Conservation (phyloP, 208 protist genomes). For the Leptomonas seymouri region DNA sequence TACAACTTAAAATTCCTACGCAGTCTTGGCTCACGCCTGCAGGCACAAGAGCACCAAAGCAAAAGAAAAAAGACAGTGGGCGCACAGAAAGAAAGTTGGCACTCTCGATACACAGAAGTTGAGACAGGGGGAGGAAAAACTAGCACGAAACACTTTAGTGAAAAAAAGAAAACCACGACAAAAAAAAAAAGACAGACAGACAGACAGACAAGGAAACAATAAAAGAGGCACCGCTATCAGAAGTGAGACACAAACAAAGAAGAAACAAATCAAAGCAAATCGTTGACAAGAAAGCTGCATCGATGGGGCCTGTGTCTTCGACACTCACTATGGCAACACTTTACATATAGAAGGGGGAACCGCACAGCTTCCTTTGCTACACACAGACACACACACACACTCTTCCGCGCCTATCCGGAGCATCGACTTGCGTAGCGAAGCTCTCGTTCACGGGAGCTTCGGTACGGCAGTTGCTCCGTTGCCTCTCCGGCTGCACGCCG, state of each 20-base stretch:
- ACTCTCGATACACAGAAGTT: constrained; percentile 19
- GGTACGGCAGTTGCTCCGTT: no score
- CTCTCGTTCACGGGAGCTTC: no score
- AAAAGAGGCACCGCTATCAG: constrained; percentile 1
- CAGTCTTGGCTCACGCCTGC: no score
- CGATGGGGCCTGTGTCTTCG: constrained; percentile 7
- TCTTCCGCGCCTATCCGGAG: neutral
- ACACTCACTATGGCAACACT: constrained; percentile 1
- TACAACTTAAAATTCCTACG: neutral
- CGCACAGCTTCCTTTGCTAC: neutral
- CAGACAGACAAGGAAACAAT: no score
- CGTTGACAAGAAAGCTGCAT: neutral
- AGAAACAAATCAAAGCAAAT: neutral
- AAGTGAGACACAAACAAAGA: neutral
- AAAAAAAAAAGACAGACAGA: constrained; percentile 12
- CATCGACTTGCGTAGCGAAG: no score
- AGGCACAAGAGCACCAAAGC: neutral
- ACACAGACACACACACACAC: neutral
- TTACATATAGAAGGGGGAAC: constrained; percentile 1
- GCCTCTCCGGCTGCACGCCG: no score
- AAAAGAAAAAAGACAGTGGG: no score
- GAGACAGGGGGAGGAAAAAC: neutral
- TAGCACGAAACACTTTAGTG: no score
- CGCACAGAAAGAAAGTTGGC: constrained; percentile 9
- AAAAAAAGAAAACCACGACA: constrained; percentile 12